These are phyloP conservation scores for Fraxinus americana DNA, from an alignment of 257 asterid species.

Conservation along the genomic window DNA sequence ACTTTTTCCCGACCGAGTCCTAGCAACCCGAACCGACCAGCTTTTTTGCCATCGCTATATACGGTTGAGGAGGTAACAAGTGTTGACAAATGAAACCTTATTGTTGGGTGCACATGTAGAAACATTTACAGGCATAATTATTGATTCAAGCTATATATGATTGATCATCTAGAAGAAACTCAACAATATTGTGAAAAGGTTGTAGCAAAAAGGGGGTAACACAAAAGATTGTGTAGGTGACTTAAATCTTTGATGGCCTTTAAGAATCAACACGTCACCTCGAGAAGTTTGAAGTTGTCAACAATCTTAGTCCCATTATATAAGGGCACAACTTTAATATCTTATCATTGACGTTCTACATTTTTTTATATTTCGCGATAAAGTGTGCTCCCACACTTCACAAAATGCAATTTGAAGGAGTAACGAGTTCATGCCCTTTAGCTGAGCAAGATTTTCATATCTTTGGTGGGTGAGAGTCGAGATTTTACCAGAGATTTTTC, in stretches of 20 bases:
- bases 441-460: not conserved
- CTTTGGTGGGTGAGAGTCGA: not conserved
- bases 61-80: too few species aligned
- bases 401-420: not conserved
- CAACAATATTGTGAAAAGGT: not conserved
- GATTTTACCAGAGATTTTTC: not conserved
- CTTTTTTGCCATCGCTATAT: too few species aligned
- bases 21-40: too few species aligned
- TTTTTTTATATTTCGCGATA: not conserved
- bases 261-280: not conserved
- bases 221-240: not conserved
- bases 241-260: not conserved
- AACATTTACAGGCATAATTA: not conserved
- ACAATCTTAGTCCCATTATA: not conserved
- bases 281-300: not conserved
- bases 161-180: constrained; percentile 3
- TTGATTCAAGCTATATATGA: not conserved
- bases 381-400: not conserved
- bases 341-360: not conserved
- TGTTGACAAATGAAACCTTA: not conserved
- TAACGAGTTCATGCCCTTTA: not conserved
- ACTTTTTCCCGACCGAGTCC: too few species aligned
- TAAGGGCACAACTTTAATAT: not conserved
- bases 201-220: not conserved
- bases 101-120: not conserved